Conservation (phyloP, 176 grass and related monocot genomes). For the Cenchrus americanus region DNA sequence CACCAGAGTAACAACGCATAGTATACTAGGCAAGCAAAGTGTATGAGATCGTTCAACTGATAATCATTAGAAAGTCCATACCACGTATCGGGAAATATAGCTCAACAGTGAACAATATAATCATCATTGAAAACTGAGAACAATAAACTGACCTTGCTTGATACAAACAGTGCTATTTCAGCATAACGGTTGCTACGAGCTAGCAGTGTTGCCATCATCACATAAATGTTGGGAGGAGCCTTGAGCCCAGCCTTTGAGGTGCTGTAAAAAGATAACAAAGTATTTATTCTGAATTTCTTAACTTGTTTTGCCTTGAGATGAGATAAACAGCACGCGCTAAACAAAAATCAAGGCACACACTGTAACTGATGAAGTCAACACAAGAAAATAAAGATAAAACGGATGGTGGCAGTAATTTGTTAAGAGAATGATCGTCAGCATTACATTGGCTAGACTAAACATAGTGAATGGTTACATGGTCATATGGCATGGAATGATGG, state of each 20-base stretch:
- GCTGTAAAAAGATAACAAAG: slow-evolving; percentile 54
- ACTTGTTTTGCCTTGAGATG: not conserved
- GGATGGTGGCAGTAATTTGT: not conserved
- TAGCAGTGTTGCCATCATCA: slow-evolving; percentile 70
- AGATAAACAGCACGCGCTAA: not conserved
- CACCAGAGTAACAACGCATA: not conserved
- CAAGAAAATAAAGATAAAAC: slow-evolving; percentile 1
- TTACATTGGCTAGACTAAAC: not conserved
- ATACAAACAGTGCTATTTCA: slow-evolving; percentile 83
- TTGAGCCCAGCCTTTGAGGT: slow-evolving; percentile 70
- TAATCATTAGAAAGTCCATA: not conserved
- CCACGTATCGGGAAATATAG: not conserved
- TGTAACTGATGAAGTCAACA: not conserved
- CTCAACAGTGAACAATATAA: not conserved
- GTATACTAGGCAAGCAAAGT: not conserved
- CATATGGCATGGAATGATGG: not conserved
- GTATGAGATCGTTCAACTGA: not conserved
- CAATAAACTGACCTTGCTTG: slow-evolving; percentile 71
- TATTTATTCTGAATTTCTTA: not conserved
- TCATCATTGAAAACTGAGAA: slow-evolving; percentile 21
- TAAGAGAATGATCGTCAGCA: not conserved
- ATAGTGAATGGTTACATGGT: not conserved
- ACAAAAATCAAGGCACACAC: not conserved
- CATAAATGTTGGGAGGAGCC: slow-evolving; percentile 71
- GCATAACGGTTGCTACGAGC: slow-evolving; percentile 59